phyloP scores from a whole-genome alignment of 1,139 yeast genomes.

The Chernovozyma aurita region DNA sequence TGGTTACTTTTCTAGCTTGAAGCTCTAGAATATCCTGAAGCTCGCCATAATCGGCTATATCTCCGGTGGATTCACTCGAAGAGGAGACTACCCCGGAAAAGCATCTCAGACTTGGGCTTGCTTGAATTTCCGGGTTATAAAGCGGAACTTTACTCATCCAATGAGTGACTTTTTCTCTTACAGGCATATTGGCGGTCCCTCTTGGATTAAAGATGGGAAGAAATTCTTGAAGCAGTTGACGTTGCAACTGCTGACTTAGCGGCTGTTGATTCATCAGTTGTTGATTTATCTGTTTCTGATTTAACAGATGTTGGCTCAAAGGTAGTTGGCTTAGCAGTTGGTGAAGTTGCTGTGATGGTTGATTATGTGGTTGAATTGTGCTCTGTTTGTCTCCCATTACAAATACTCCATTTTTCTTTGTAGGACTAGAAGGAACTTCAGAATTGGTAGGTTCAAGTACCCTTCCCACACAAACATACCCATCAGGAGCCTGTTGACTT shows the following conservation, averaged over 20 bases:
- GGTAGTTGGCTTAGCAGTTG: neutral
- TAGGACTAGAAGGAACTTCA: conserved; percentile 6
- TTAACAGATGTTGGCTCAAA: neutral
- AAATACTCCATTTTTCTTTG: conserved; percentile 8
- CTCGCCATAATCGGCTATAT: conserved; percentile 20
- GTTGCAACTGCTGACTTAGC: neutral
- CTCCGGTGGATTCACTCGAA: conserved; percentile 15
- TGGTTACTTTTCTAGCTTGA: conserved; percentile 50
- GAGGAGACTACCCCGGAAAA: conserved; percentile 41
- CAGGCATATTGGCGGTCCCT: conserved; percentile 53
- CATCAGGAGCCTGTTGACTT: conserved; percentile 12
- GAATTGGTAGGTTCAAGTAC: conserved; percentile 10
- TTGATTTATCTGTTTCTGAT: neutral
- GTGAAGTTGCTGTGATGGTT: neutral
- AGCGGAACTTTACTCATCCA: conserved; percentile 62
- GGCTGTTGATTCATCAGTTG: neutral
- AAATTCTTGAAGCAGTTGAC: conserved; percentile 12
- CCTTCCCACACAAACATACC: conserved; percentile 13
- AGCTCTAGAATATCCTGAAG: conserved; percentile 42
- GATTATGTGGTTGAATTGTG: neutral
- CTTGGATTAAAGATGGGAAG: conserved; percentile 54
- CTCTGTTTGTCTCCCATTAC: conserved; percentile 6
- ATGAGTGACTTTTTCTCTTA: conserved; percentile 52
- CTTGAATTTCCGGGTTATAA: conserved; percentile 12
- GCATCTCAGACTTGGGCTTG: conserved; percentile 22